A percentile compares a stretch with the other conserved stretches of the same genome.
These are phyloP conservation scores for Harringtonia lauricola DNA, from an alignment of 2,329 filamentous ascomycete genomes.

Conservation along the genomic window DNA sequence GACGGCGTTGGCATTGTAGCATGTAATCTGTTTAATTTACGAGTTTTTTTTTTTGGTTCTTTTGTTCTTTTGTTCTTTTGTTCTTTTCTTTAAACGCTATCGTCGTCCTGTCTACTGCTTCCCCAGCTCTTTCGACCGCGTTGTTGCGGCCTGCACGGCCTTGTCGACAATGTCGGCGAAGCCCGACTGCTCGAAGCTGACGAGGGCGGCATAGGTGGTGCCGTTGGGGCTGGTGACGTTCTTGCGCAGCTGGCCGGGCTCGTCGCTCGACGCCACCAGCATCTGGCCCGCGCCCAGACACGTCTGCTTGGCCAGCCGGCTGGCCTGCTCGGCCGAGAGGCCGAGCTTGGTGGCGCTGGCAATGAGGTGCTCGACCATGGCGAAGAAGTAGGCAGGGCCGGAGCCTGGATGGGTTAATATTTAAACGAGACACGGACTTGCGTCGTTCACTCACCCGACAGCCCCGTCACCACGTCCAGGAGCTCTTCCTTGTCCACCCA, in stretches of 20 bases:
- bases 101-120: conserved; percentile 3
- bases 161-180: conserved; percentile 31
- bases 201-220: conserved; percentile 36
- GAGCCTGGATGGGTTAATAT: conserved; percentile 23
- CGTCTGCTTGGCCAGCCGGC: conserved; percentile 36
- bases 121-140: conserved; percentile 31
- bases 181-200: conserved; percentile 33
- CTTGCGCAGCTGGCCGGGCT: conserved; percentile 33
- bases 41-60: no score
- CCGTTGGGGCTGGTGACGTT: conserved; percentile 43
- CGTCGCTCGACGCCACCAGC: conserved; percentile 34
- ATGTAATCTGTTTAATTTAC: no score
- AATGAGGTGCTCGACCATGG: conserved; percentile 39
- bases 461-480: conserved; percentile 37
- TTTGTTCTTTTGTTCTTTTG: not conserved
- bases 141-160: conserved; percentile 33
- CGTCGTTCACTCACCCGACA: conserved; percentile 28
- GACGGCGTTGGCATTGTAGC: no score
- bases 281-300: conserved; percentile 40
- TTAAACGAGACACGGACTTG: not conserved
- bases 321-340: conserved; percentile 35
- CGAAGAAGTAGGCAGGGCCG: conserved; percentile 42
- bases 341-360: conserved; percentile 31
- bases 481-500: conserved; percentile 39
- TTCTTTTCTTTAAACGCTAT: no score